Conservation (phyloP, 768 basidiomycete genomes). For the Phanerodontia chrysosporium region DNA sequence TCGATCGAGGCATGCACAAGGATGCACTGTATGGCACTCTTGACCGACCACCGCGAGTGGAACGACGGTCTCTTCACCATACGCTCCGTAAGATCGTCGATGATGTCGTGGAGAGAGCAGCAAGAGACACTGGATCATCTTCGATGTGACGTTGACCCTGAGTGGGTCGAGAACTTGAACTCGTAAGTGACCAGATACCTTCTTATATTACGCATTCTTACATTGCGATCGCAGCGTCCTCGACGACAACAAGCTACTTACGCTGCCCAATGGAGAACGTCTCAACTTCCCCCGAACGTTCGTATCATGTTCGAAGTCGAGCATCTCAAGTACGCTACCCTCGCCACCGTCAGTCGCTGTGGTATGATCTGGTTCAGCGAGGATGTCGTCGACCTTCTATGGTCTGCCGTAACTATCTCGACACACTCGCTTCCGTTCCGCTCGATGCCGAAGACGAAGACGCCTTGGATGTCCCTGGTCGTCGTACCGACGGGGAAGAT, state of each 20-base stretch:
- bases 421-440: conserved; percentile 65
- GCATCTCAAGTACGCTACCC: conserved; percentile 93
- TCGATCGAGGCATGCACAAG: conserved; percentile 99
- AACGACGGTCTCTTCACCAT: conserved; percentile 99
- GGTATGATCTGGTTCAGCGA: conserved; percentile 99
- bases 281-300: conserved; percentile 94
- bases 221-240: conserved; percentile 66
- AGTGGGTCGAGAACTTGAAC: conserved; percentile 99
- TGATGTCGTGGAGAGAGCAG: conserved; percentile 96
- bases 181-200: conserved; percentile 48
- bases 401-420: conserved; percentile 88
- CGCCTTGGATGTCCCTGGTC: conserved; percentile 52
- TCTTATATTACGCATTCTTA: not conserved
- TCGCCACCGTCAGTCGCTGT: conserved; percentile 98
- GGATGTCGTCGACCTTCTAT: conserved; percentile 85
- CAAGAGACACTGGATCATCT: conserved; percentile 98
- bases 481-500: conserved; percentile 55
- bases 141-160: conserved; percentile 98
- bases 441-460: conserved; percentile 92
- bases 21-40: conserved; percentile 96
- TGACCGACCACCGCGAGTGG: conserved; percentile 97
- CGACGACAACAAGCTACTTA: conserved; percentile 97
- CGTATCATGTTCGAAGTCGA: conserved; percentile 99
- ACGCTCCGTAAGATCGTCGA: conserved; percentile 97
- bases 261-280: conserved; percentile 96